These are phyloP conservation scores for Rhododendron griersonianum DNA, from an alignment of 148 eudicot genomes.

Conservation along the genomic window DNA sequence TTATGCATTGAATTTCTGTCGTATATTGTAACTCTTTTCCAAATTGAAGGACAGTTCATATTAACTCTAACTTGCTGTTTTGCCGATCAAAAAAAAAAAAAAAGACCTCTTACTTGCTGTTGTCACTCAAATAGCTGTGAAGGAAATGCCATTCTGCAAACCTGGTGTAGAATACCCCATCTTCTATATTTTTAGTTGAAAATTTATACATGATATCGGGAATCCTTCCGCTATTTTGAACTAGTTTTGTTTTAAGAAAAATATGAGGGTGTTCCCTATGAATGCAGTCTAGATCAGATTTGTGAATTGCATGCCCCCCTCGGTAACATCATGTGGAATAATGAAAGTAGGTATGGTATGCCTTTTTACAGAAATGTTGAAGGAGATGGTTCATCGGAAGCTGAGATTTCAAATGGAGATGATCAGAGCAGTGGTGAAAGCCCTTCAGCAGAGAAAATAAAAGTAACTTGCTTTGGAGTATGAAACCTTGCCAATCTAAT, in stretches of 20 bases:
- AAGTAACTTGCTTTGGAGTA: conserved; percentile 13
- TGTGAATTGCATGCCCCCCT: neutral
- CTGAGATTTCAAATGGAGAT: conserved; percentile 42
- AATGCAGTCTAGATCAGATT: neutral
- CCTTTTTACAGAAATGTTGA: conserved; percentile 52
- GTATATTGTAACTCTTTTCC: neutral
- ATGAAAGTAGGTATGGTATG: neutral
- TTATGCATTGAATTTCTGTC: neutral
- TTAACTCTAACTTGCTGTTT: neutral
- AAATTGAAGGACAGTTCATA: neutral
- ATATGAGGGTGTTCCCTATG: no score
- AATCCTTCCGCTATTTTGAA: neutral
- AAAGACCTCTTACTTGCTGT: neutral
- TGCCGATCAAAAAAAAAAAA: no score
- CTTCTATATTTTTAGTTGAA: neutral
- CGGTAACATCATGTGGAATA: neutral
- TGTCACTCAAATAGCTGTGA: neutral
- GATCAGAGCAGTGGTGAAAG: conserved; percentile 41
- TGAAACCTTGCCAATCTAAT: neutral
- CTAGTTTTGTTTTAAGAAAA: neutral
- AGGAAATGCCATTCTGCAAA: neutral
- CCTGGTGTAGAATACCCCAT: neutral
- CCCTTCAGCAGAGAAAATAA: conserved; percentile 45
- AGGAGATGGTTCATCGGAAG: conserved; percentile 48
- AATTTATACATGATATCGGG: neutral